Evolutionary conservation across 129 eudicot genomes (phyloP), one percentile per base, ranked within the genome.

Genomic region (Lonicera japonica): DNA sequence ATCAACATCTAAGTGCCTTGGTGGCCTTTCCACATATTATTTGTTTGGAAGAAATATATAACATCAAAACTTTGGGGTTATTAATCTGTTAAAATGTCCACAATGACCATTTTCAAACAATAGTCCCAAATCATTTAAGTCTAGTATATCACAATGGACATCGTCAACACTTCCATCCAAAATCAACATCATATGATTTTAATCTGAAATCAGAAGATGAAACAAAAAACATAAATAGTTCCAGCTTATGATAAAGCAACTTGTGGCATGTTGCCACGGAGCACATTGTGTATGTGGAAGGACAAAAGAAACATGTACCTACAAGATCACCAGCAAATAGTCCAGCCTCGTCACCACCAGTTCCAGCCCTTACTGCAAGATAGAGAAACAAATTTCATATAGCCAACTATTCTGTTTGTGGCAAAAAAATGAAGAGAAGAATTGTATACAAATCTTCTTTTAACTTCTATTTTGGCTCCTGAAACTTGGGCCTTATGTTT

Each of bases 291-390:
- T 21, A 62, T 25, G 21, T 25, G 54, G 53, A 74, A 46, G 58
- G 70, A 69, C 66, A 69, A 64, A 68, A 54, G 54, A 79, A 85
- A 58, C 70, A 68, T 87, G 87, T 88, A 94, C 99, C 99, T 94
- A 94, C 99, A 94, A 94, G 99, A 86, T 94, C 99, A 88, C 92
- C 95, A 75, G 95, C 99, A 96, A 96, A 94, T 20, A 94, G 53
- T 67, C 99, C 99, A 83, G 99, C 99, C 80, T 94, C 99, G 76
- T 94, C 99, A 50, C 99, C 99, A 50, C 99, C 99, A 40, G 96
- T 81, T 45, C 99, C 99, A 70, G 99, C 99, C 79, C 99, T 79
- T 20, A 88, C 99, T 94, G 91, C 76, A 77, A 68, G 63, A 69
- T 20, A 71, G 23, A 72, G 63, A 61, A 66, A 77, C 39, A 55